A percentile compares a stretch with the other conserved stretches of the same genome.
Evolutionary conservation across 2,329 filamentous ascomycete species (phyloP).

Genomic region (Cladosporium sp.): DNA sequence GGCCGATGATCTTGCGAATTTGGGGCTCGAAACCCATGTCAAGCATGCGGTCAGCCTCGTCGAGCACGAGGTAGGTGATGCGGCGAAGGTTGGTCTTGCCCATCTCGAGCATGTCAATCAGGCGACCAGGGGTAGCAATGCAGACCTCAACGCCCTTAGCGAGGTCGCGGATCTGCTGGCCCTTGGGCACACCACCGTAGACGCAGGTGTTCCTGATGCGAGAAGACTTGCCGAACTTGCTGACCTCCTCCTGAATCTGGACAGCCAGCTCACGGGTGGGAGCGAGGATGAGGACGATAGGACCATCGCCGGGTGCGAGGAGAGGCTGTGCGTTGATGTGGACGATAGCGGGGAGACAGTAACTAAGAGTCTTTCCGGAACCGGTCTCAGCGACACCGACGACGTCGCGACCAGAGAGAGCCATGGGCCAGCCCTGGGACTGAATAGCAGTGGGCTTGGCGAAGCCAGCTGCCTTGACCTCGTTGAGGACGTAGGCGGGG

Average conservation of each 20-base stretch:
- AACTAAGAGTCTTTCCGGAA: slow-evolving; percentile 98
- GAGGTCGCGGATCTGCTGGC: slow-evolving; percentile 92
- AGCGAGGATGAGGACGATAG: slow-evolving; percentile 92
- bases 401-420: slow-evolving; percentile 93
- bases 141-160: slow-evolving; percentile 95
- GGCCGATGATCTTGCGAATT: slow-evolving; percentile 96
- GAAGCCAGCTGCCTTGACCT: slow-evolving; percentile 98
- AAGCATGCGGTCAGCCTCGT: slow-evolving; percentile 98
- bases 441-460: slow-evolving; percentile 92
- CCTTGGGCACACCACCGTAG: slow-evolving; percentile 98
- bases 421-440: slow-evolving; percentile 99
- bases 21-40: slow-evolving; percentile 99
- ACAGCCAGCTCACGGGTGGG: slow-evolving; percentile 97
- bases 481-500: slow-evolving; percentile 94
- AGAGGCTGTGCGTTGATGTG: slow-evolving; percentile 99
- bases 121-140: slow-evolving; percentile 94
- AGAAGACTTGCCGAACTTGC: slow-evolving; percentile 97
- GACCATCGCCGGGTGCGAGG: slow-evolving; percentile 89
- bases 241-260: slow-evolving; percentile 98
- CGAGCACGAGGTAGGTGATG: slow-evolving; percentile 96
- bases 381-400: slow-evolving; percentile 99
- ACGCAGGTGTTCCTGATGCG: slow-evolving; percentile 98
- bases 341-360: slow-evolving; percentile 96
- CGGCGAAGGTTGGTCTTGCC: slow-evolving; percentile 97
- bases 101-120: slow-evolving; percentile 98